Base-by-base conservation (phyloP, 139 green algal genomes). In the Chlorella sorokiniana region DNA sequence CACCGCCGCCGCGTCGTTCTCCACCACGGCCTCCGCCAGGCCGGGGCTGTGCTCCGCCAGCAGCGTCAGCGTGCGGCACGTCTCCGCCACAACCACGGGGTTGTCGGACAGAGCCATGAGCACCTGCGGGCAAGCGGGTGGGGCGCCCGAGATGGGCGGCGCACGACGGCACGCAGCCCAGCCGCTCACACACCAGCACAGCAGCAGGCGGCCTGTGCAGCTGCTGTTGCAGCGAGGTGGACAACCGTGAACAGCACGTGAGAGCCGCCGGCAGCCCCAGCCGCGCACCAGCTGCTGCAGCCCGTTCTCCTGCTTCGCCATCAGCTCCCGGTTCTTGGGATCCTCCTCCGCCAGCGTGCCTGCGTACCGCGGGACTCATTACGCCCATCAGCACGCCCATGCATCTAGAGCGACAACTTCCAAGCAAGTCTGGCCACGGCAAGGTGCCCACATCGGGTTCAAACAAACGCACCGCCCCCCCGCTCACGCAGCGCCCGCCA, bases 31-130 rank as follows among this genome's bases (percentile, higher is more conserved):
- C 6, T 87, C 63, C 3, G 83, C 83, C 54, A 84, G 76, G 11
- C 20, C 3, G 48, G 76, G 52, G 69, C 40, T 77, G 69, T 84
- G 68, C 40, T 65, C 23, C 0, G 77, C 83, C n/a, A 87, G 52
- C 51, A 87, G 54, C 4, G 38, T 80, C 31, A 93, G 81, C 37
- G 83, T 86, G 61, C 83, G 85, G 69, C 91, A 90, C 27, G 90
- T 89, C 77, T 95, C 90, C 69, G 87, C 70, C 42, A 93, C 92
- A 40, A 98, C 94, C 27, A 95, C 78, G 1, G 86, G 65, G 82
- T 93, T 89, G 71, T 96, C 90, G 42, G 81, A 91, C 22, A 98
- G 88, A 3, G 92, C 87, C 90, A 98, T 97, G 16, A 96, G 87
- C 56, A 98, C 88, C 71, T 78, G 71, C 27, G 33, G 42, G 37